phyloP scores from a whole-genome alignment of 2,329 filamentous ascomycete genomes.

The Paraphaeosphaeria minitans region DNA sequence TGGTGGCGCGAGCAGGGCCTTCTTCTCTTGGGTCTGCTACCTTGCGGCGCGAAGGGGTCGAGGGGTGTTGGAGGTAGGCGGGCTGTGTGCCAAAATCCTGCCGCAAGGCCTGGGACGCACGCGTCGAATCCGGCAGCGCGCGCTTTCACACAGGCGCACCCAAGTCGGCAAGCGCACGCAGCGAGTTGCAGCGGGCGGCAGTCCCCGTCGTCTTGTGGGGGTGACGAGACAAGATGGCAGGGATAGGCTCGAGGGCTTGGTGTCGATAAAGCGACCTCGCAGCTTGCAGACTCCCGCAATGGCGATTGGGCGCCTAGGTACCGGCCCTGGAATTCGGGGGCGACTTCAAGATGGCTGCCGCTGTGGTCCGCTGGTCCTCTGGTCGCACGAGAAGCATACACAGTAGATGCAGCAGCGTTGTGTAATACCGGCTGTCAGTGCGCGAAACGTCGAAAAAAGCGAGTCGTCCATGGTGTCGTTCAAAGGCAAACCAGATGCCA shows the following conservation, averaged over 20 bases:
- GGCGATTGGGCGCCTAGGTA: background rate
- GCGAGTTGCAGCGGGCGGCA: slow-evolving; percentile 37
- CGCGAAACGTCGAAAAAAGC: slow-evolving; percentile 8
- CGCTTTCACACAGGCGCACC: slow-evolving; percentile 27
- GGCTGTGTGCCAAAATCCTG: slow-evolving; percentile 17
- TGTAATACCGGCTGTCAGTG: background rate
- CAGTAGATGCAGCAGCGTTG: background rate
- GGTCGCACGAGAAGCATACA: background rate
- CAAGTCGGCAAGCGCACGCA: slow-evolving; percentile 29
- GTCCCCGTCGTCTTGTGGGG: slow-evolving; percentile 45
- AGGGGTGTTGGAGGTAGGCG: slow-evolving; percentile 27
- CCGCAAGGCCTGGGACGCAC: slow-evolving; percentile 12
- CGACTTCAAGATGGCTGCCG: background rate
- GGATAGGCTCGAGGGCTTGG: slow-evolving; percentile 24
- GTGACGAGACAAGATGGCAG: slow-evolving; percentile 27
- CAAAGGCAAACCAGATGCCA: background rate
- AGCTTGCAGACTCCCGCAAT: slow-evolving; percentile 5
- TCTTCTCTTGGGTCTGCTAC: slow-evolving; percentile 11
- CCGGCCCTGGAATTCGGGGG: background rate
- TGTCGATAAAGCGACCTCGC: slow-evolving; percentile 13
- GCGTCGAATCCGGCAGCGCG: background rate
- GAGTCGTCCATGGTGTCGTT: background rate
- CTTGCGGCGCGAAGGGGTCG: slow-evolving; percentile 31
- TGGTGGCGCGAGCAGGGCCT: slow-evolving; percentile 26
- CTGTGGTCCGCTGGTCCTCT: background rate